These are phyloP conservation scores for Galerina marginata DNA, from an alignment of 768 basidiomycete genomes.

Conservation along the genomic window DNA sequence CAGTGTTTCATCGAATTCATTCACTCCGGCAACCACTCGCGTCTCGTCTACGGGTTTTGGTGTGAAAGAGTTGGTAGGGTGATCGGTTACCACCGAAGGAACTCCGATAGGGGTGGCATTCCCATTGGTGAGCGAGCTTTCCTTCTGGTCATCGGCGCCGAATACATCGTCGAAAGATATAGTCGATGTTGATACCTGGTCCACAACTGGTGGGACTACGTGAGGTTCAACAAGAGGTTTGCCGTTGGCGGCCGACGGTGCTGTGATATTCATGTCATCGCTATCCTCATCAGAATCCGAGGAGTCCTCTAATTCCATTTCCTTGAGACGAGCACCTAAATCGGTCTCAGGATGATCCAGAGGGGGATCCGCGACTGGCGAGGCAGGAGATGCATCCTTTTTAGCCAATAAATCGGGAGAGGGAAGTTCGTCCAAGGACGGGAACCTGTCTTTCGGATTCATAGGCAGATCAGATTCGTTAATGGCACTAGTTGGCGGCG, in stretches of 20 bases:
- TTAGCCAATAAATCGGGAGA: slow-evolving; percentile 47
- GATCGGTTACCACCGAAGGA: slow-evolving; percentile 6
- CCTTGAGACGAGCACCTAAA: slow-evolving; percentile 55
- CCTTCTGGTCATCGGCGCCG: slow-evolving; percentile 18
- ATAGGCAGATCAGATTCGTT: slow-evolving; percentile 16
- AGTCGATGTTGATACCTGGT: slow-evolving; percentile 1
- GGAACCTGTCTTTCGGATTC: slow-evolving; percentile 27
- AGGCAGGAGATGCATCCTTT: slow-evolving; percentile 23
- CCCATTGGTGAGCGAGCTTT: not conserved
- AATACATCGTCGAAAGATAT: slow-evolving; percentile 33
- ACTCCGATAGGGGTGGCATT: slow-evolving; percentile 13
- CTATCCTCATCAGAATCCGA: slow-evolving; percentile 57
- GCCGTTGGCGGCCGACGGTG: slow-evolving; percentile 20
- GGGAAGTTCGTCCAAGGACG: slow-evolving; percentile 41
- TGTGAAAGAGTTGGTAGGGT: slow-evolving; percentile 22
- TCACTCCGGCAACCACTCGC: slow-evolving; percentile 49
- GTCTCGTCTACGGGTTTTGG: slow-evolving; percentile 27
- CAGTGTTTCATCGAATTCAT: slow-evolving; percentile 79
- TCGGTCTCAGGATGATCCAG: slow-evolving; percentile 50
- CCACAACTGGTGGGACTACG: slow-evolving; percentile 1
- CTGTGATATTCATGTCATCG: slow-evolving; percentile 48
- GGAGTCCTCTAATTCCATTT: slow-evolving; percentile 59
- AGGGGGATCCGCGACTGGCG: slow-evolving; percentile 21
- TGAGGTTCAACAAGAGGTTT: slow-evolving; percentile 7
- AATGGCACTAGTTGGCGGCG: slow-evolving; percentile 55